Evolutionary conservation across 169 alveolate species (phyloP), one percentile per base, ranked within the genome.

Genomic region (Babesia bigemina): DNA sequence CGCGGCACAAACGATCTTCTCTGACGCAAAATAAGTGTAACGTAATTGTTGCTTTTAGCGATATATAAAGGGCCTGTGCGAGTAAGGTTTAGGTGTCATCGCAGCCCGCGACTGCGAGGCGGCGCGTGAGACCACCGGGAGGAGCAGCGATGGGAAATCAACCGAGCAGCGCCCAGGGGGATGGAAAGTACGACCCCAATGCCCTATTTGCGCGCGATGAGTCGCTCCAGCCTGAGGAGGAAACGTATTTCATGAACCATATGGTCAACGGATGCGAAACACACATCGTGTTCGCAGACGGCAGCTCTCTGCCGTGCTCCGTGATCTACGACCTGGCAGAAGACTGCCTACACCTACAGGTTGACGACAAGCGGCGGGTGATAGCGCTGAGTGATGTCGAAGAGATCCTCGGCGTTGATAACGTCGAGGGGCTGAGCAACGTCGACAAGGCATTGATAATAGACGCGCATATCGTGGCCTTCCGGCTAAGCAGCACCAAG

Each of bases 201-300:
- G 55, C 17, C 7, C 1, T 67, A n/a, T 53, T 28, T n/a, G 63
- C 42, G 33, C 39, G 76, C 59, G 65, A 67, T 8, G 58, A 50
- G 44, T 28, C 29, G 28, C 76, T 67, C 60, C 52, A 36, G 36
- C 76, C 76, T 1, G 76, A 67, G 55, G 76, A 67, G 42, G 76
- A 67, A 29, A 52, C 60, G 39, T 39, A 26, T 21, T 67, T 67
- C 76, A 67, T 67, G 76, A 67, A 36, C n/a, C 14, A 11, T 42
- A 52, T 67, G 76, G 76, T 67, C 63, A 67, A 67, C 53, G 76
- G 76, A 9, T 67, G 76, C 65, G 76, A 67, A n/a, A 67, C 76
- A 36, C 57, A 67, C 8, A 67, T 67, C 4, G 76, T 67, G 11
- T 67, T 67, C 57, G 76, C 76, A 17, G 76, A 67, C 21, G 76